Evolutionary conservation across 2,329 filamentous ascomycete species (phyloP), one percentile per base, ranked within the genome.

Genomic region (Phialocephala sp.): DNA sequence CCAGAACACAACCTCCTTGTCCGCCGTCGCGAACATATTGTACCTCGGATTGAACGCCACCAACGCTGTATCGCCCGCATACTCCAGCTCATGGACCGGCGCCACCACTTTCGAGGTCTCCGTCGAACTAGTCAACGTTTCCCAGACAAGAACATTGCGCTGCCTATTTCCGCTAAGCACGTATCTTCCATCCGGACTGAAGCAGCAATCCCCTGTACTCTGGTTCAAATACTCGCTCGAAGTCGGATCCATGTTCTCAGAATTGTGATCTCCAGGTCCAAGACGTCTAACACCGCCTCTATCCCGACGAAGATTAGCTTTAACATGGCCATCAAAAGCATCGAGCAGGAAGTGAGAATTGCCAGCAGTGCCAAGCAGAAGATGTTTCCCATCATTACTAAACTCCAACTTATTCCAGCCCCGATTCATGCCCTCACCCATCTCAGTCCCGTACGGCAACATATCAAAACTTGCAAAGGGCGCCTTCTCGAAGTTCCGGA

Each of bases 381-480:
- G 80, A 66, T 87, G 87, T 75, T 97, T 97, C 20, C 95, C 95
- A 74, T 99, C 95, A 74, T 99, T 99, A 65, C 92, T 95, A 76
- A 99, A 98, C 73, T 97, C 93, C 50, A 99, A 84, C 72, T 91
- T 93, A 1, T 92, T 95, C 95, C 95, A 99, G 12, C 89, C 89
- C 60, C 84, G 85, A 67, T 86, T 81, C 1, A 85, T 79, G 60
- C 65, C 60, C 71, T 82, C 58, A 78, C 85, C 67, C 77, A 83
- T 72, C 15, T 91, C 88, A 57, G 89, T 85, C 6, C 69, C 86
- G 81, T 59, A 82, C 73, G 74, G 79, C 66, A 74, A 59, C 18
- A 98, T 82, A 74, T 98, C 94, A 74, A 98, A 95, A 9, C 87
- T 91, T 12, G 89, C 86, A 74, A 99, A 96, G 0, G 95, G 95